Base-by-base conservation (phyloP, 352 stramenopile species). In the Phytophthora capsici region DNA sequence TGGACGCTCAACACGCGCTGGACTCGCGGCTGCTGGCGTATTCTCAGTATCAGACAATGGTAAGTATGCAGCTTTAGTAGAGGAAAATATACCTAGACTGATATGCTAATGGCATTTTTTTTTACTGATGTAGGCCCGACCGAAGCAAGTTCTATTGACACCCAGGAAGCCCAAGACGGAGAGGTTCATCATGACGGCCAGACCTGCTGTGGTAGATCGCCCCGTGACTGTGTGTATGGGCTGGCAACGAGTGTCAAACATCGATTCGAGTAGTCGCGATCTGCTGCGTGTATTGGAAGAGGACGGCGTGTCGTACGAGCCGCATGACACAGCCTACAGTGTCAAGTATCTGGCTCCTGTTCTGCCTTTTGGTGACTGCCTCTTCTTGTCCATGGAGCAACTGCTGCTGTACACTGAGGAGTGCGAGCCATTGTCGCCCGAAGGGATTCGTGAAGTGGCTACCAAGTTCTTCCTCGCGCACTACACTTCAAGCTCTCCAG, bases 311-410 rank as follows among this genome's bases (percentile, higher is more conserved):
- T 84, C 83, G 52, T 96, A 96, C 54, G 77, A 83, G 66, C 84
- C 88, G 17, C 88, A 96, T 75, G 86, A 96, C 66, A 91, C 82
- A 17, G 82, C 88, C 16, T 96, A 96, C 78, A 93, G 84, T 44
- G 88, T 96, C 70, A 94, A 96, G 71, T 96, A 96, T 56, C 64
- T 96, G 25, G 86, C 86, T 4, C 88, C 86, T 0, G 88, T 96
- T 16, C 66, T 86, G 16, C 88, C 88, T 5, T 93, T 92, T 40
- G 88, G 88, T 10, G 88, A 96, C 72, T 96, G 88, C 54, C 83
- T 96, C 36, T 96, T 94, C 49, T 62, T 96, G 16, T 94, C 85
- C 10, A 94, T 96, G 77, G 88, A 96, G 66, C 88, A 96, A 66
- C 61, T 96, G 13, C 59, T 93, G 56, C 66, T 94, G 38, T 92